Percentiles rank a stretch among this genome's conserved stretches.
Evolutionary conservation across 2,329 filamentous ascomycete species (phyloP).

Genomic region (Fusarium anguioides): DNA sequence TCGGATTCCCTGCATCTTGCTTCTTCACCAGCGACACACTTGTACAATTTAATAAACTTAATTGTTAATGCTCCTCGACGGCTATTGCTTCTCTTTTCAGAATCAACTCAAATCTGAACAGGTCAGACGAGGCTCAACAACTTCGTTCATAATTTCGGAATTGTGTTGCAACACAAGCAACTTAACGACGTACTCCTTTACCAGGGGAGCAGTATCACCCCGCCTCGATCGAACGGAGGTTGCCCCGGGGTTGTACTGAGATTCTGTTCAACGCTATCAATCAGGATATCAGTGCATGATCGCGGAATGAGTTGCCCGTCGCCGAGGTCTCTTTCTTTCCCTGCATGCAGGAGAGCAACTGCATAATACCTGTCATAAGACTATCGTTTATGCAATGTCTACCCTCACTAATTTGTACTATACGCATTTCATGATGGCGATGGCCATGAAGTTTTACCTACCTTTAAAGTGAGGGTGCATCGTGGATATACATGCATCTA

Average conservation of each 20-base stretch:
- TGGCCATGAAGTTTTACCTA: neutral
- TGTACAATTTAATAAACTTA: slow-evolving; percentile 2
- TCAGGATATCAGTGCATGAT: slow-evolving; percentile 20
- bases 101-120: neutral
- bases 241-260: slow-evolving; percentile 22
- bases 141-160: slow-evolving; percentile 2
- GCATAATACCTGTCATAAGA: slow-evolving; percentile 13
- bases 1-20: slow-evolving; percentile 39
- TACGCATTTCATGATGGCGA: neutral
- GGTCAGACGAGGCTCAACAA: neutral
- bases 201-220: slow-evolving; percentile 19
- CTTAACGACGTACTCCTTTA: slow-evolving; percentile 1
- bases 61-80: neutral
- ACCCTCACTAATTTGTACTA: neutral
- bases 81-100: slow-evolving; percentile 8
- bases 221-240: slow-evolving; percentile 31
- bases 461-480: neutral
- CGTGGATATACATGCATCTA: neutral
- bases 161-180: slow-evolving; percentile 7
- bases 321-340: neutral
- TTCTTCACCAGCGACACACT: slow-evolving; percentile 1
- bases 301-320: slow-evolving; percentile 9
- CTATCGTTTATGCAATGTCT: slow-evolving; percentile 3
- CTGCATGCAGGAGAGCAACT: slow-evolving; percentile 14
- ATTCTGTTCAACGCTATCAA: slow-evolving; percentile 21